Evolutionary conservation across 805 yeast genomes (phyloP), one percentile per base, ranked within the genome.

Genomic region (Cyberlindnera subsufficiens): DNA sequence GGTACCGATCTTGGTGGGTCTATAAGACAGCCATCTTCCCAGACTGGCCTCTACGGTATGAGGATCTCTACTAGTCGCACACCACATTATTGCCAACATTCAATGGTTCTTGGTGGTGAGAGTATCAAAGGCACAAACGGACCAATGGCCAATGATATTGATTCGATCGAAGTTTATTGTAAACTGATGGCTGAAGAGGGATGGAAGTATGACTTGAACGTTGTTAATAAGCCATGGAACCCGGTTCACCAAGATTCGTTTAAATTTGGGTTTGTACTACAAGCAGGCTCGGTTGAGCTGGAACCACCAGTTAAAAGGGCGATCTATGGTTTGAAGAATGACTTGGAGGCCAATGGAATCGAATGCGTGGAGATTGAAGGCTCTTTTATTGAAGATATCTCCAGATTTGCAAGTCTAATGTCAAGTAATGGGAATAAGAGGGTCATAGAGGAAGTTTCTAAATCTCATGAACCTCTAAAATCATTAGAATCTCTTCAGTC

Each of bases 1-100:
- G 82, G 82, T 11, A 68, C 75, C 5, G 81, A 75, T 52, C 70
- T 74, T 38, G 80, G 78, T 14, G 80, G 81, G 7, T 64, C 72
- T 6, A 65, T 75, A 31, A 60, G 80, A 40, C 66, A 66, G 34
- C 80, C 81, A 0, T 67, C 77, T 3, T 59, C 70, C 14, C 65
- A 61, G 48, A 62, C 65, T 31, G 69, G 70, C 17, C 43, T 68
- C 16, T 75, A 60, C 49, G 69, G 71, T 1, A 43, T 75, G 32
- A 64, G 65, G 43, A 77, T 78, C 8, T 55, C 73, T 2, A 63
- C 67, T 42, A 66, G 68, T 20, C 49, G 79, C 45, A 58, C 72
- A 25, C 70, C 74, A 15, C 52, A 50, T 22, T 36, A 35, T n/a
- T 43, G 36, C 25, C 35, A 46, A 1, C 46, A 49, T 25, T 49